Percentiles rank a stretch among this genome's conserved stretches.
phyloP scores from a whole-genome alignment of 208 protist species.

The Zelonia costaricensis region DNA sequence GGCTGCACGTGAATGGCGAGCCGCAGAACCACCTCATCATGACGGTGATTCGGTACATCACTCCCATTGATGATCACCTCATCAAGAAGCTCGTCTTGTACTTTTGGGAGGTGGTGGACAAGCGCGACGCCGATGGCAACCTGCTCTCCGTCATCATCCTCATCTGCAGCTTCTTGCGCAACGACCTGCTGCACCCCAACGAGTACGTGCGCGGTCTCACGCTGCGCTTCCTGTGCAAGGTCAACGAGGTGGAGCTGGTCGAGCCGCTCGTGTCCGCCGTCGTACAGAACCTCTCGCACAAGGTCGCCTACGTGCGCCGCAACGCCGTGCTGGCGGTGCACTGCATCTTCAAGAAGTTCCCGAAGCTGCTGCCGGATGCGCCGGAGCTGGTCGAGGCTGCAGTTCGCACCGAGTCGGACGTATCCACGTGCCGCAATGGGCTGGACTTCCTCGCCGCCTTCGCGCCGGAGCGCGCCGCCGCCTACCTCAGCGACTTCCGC shows the following conservation, averaged over 20 bases:
- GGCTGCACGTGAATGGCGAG: slow-evolving; percentile 96
- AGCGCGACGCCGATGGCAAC: slow-evolving; percentile 94
- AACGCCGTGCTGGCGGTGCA: slow-evolving; percentile 97
- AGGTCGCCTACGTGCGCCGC: slow-evolving; percentile 96
- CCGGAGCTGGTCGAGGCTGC: slow-evolving; percentile 96
- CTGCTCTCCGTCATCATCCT: slow-evolving; percentile 98
- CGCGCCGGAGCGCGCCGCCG: slow-evolving; percentile 92
- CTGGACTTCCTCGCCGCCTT: slow-evolving; percentile 98
- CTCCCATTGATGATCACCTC: slow-evolving; percentile 89
- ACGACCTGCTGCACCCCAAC: slow-evolving; percentile 98
- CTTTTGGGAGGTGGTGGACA: slow-evolving; percentile 98
- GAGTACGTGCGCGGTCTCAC: slow-evolving; percentile 98
- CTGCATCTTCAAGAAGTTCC: slow-evolving; percentile 93
- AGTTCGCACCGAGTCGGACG: slow-evolving; percentile 88
- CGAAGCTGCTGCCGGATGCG: slow-evolving; percentile 97
- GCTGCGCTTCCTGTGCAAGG: slow-evolving; percentile 97
- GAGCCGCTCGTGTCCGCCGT: slow-evolving; percentile 97
- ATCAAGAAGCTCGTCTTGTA: slow-evolving; percentile 98
- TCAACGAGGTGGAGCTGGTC: slow-evolving; percentile 96
- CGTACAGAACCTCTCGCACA: slow-evolving; percentile 93
- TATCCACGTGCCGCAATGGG: slow-evolving; percentile 95
- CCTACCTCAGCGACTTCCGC: slow-evolving; percentile 91
- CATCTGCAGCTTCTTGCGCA: slow-evolving; percentile 96
- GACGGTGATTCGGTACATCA: slow-evolving; percentile 96
- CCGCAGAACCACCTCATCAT: slow-evolving; percentile 97